Percentiles rank a stretch among this genome's conserved stretches.
Evolutionary conservation across 2,329 filamentous ascomycete genomes (phyloP).

Genomic region (Orbilia oligospora): DNA sequence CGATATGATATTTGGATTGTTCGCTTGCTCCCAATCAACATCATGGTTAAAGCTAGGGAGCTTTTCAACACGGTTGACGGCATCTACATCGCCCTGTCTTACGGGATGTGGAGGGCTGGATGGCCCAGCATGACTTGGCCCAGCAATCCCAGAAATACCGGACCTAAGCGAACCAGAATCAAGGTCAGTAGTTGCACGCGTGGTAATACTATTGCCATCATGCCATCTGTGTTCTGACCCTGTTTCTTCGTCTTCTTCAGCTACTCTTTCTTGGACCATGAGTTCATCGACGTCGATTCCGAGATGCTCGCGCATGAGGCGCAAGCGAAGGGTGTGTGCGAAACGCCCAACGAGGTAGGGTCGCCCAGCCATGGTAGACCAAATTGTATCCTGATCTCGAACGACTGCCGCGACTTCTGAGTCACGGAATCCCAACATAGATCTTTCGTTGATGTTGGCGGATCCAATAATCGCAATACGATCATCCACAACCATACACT

Average conservation of each 20-base stretch:
- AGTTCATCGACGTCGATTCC: slow-evolving; percentile 96
- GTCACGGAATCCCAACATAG: slow-evolving; percentile 91
- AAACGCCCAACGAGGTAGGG: slow-evolving; percentile 93
- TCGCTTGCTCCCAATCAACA: slow-evolving; percentile 74
- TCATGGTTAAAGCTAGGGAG: slow-evolving; percentile 82
- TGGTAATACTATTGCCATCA: slow-evolving; percentile 59
- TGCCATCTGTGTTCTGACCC: slow-evolving; percentile 55
- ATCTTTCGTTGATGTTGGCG: slow-evolving; percentile 98
- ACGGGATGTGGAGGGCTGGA: slow-evolving; percentile 15
- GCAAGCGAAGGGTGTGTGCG: slow-evolving; percentile 90
- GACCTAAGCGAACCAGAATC: slow-evolving; percentile 51
- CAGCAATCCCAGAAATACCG: slow-evolving; percentile 21
- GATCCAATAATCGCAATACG: slow-evolving; percentile 93
- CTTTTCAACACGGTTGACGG: slow-evolving; percentile 72
- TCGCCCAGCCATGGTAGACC: slow-evolving; percentile 89
- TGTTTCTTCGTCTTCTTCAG: slow-evolving; percentile 72
- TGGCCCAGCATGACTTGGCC: slow-evolving; percentile 21
- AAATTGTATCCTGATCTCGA: slow-evolving; percentile 91
- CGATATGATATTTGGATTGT: slow-evolving; percentile 73
- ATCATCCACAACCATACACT: slow-evolving; percentile 93
- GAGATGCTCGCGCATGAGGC: slow-evolving; percentile 95
- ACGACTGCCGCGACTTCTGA: slow-evolving; percentile 93
- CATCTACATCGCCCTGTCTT: slow-evolving; percentile 70
- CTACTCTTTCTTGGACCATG: slow-evolving; percentile 81
- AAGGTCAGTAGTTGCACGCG: slow-evolving; percentile 56